Percentiles rank a stretch among this genome's conserved stretches.
These are phyloP conservation scores for Xylaria sp. DNA, from an alignment of 2,329 filamentous ascomycete species.

Conservation along the genomic window DNA sequence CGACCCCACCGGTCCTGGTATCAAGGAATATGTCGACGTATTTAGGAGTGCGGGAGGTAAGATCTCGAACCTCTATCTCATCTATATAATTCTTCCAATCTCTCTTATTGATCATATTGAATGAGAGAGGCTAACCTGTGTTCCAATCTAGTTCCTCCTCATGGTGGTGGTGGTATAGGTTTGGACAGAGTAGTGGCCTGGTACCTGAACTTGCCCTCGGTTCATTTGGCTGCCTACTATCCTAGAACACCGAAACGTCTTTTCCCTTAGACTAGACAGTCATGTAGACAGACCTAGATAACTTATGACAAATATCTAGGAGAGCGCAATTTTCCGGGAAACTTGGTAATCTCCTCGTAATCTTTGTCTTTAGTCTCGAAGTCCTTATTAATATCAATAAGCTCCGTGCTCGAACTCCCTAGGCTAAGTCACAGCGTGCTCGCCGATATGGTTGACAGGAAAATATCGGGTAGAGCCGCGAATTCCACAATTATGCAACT, in stretches of 20 bases:
- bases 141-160: constrained; percentile 73
- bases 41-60: constrained; percentile 76
- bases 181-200: constrained; percentile 84
- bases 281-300: background rate
- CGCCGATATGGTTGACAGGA: no score
- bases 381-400: no score
- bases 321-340: no score
- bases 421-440: no score
- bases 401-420: no score
- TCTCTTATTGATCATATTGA: background rate
- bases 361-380: no score
- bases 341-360: no score
- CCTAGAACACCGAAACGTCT: constrained; percentile 71
- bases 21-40: constrained; percentile 89
- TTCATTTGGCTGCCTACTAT: constrained; percentile 68
- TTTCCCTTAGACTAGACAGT: constrained; percentile 54
- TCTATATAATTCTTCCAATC: no score
- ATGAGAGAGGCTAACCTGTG: background rate
- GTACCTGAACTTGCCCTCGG: constrained; percentile 68
- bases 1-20: constrained; percentile 76
- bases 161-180: constrained; percentile 90
- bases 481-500: constrained; percentile 25
- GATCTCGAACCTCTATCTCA: background rate
- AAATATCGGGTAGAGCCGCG: background rate
- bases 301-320: background rate